Percentiles rank a stretch among this genome's conserved stretches.
Evolutionary conservation across 495 filamentous ascomycete species (phyloP).

Genomic region (Penicillium odoratum): DNA sequence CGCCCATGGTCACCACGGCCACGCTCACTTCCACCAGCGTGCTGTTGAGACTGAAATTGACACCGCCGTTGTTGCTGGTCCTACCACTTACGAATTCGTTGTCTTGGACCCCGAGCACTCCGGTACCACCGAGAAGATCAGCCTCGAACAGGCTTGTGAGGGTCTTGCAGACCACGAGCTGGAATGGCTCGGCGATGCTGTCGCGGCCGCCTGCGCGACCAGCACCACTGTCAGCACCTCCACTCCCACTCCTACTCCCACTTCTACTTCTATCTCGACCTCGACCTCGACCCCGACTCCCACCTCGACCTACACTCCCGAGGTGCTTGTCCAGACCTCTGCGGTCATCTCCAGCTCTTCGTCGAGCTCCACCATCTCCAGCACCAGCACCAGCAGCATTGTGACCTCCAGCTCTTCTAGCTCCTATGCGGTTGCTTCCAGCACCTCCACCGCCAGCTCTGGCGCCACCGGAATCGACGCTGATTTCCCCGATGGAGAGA

Average conservation of each 20-base stretch:
- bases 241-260: slow-evolving; percentile 22
- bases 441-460: slow-evolving; percentile 18
- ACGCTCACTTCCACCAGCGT: slow-evolving; percentile 46
- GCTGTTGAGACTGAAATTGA: slow-evolving; percentile 34
- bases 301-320: slow-evolving; percentile 32
- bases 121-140: slow-evolving; percentile 40
- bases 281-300: slow-evolving; percentile 20
- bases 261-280: slow-evolving; percentile 19
- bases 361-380: slow-evolving; percentile 19
- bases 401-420: slow-evolving; percentile 18
- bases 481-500: slow-evolving; percentile 74
- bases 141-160: slow-evolving; percentile 55
- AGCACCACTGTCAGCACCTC: slow-evolving; percentile 22
- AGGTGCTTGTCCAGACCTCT: slow-evolving; percentile 25
- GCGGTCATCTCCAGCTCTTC: slow-evolving; percentile 21
- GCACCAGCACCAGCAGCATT: slow-evolving; percentile 18
- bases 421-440: slow-evolving; percentile 19
- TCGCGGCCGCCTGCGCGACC: slow-evolving; percentile 34
- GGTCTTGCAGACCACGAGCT: slow-evolving; percentile 58
- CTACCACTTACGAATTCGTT: slow-evolving; percentile 60
- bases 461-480: slow-evolving; percentile 57
- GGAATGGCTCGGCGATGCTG: slow-evolving; percentile 38
- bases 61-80: slow-evolving; percentile 52
- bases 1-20: slow-evolving; percentile 44
- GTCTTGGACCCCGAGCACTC: slow-evolving; percentile 29